Conservation (phyloP, 371 early-diverging fungal species). For the Nematocida sp. region DNA sequence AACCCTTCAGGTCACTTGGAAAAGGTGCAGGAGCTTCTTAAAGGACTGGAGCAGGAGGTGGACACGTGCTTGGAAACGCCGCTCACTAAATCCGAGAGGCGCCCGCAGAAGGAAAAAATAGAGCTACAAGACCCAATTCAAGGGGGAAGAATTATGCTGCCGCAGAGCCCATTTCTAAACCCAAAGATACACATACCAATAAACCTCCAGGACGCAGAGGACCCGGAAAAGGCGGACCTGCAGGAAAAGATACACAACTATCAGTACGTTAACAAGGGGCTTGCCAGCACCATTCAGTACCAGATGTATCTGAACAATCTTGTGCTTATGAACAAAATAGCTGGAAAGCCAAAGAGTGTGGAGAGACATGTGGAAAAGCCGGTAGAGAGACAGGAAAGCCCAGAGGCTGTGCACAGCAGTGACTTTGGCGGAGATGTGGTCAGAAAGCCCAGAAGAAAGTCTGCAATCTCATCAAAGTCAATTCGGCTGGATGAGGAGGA, state of each 20-base stretch:
- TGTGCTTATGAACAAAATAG: conserved; percentile 56
- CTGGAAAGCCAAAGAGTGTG: neutral
- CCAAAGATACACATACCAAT: conserved; percentile 56
- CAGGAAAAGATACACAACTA: conserved; percentile 56
- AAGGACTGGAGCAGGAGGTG: conserved; percentile 51
- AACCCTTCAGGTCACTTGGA: conserved; percentile 3
- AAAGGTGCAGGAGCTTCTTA: conserved; percentile 33
- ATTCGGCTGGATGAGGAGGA: neutral
- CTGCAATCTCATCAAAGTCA: neutral
- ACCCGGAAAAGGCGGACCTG: conserved; percentile 20
- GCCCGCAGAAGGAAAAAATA: neutral
- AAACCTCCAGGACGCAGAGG: neutral
- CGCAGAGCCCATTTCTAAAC: conserved; percentile 55
- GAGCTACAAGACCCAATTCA: conserved; percentile 28
- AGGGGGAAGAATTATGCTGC: conserved; percentile 60
- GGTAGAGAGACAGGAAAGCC: neutral
- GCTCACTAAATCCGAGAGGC: conserved; percentile 22
- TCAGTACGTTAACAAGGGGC: conserved; percentile 58
- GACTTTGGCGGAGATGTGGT: neutral
- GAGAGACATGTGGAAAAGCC: neutral
- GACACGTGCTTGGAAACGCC: conserved; percentile 43
- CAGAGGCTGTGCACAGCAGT: no score
- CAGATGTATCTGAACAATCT: conserved; percentile 59
- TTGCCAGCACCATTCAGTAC: conserved; percentile 58
- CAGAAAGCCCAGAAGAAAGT: conserved; percentile 13